Base-by-base conservation (phyloP, 2,329 filamentous ascomycete species). In the Venturia nashicola region DNA sequence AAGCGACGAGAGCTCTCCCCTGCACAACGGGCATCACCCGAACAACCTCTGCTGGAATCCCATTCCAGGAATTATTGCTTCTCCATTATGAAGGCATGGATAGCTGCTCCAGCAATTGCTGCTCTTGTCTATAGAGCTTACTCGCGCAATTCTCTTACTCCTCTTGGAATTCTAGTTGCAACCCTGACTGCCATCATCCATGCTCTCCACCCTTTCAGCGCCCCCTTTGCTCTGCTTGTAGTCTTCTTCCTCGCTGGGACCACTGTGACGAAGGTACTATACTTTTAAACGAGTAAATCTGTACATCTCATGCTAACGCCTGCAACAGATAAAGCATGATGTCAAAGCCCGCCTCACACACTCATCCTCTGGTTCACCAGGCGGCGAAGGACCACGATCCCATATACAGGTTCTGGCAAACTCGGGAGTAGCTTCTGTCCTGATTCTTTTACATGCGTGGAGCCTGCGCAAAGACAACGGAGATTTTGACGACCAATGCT, bases 321-420 rank as follows among this genome's bases (percentile, higher is more conserved):
- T 6, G 8, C 62, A 16, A 1, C 68, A 93, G 86, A 82, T 96
- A 70, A 97, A 97, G 75, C 87, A 97, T 72, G 83, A 90, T 68
- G 79, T 91, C 70, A 99, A 99, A 77, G 84, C 89, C 2, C 83
- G 81, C 46, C 79, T 97, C 68, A 97, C 94, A 0, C 77, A 96
- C 65, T 87, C 87, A 59, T 85, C 91, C 2, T 83, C 83, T 57
- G 92, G 91, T 65, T 79, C 82, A 18, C 78, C 83, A 0, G 90
- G 89, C 59, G 90, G 90, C 65, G 92, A 97, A 75, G 90, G 89
- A 0, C 83, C 91, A 7, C 83, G 93, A 65, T 95, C 87, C 14
- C 88, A 95, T 73, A 79, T 94, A 40, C 93, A 97, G 81, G 90
- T 97, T 11, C 80, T 97, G 34, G 91, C 92, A 59, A 97, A 97